Evolutionary conservation across 2,329 filamentous ascomycete species (phyloP), one percentile per base, ranked within the genome.

Genomic region (Aspergillus sp.): DNA sequence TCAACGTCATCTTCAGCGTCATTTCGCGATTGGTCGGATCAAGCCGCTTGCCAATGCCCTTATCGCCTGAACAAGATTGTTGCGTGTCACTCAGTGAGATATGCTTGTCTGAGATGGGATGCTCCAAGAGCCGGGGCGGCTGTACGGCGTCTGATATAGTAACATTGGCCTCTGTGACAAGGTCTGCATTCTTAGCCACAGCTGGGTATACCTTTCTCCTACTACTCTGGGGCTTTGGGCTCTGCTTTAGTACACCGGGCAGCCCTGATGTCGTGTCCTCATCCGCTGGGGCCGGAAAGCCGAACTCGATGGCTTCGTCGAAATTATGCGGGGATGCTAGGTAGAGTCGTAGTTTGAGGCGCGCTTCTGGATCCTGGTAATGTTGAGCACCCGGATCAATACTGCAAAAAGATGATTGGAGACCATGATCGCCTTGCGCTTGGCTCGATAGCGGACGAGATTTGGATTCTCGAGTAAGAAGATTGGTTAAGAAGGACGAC

Each of bases 1-100:
- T 98, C 57, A 98, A 83, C 0, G 94, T 98, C 92, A 98, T 96
- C 52, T 93, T 90, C 52, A 98, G 79, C 2, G 95, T 98, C 93
- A 97, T 97, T 75, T 98, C 93, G 36, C 93, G 85, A 58, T 86
- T 89, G 36, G 84, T 82, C 0, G 83, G 79, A 2, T 84, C 78
- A 5, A 81, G 81, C 51, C 86, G 83, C 19, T 21, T 21, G 21
- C 21, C 10, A 80, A 76, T 67, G 83, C 79, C 27, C 71, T 63
- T 53, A 80, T 76, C 8, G 72, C 59, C 36, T 61, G 54, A 7
- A 27, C 61, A 60, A 2, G 67, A 62, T 42, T 70, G 63, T 25
- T 64, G 65, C 11, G 44, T 59, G 52, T 49, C 64, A 61, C 32
- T 56, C 36, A 11, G 62, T 19, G 17, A 69, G 62, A 48, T 68